Evolutionary conservation across 257 asterid genomes (phyloP).

Genomic region (Anisodus acutangulus): DNA sequence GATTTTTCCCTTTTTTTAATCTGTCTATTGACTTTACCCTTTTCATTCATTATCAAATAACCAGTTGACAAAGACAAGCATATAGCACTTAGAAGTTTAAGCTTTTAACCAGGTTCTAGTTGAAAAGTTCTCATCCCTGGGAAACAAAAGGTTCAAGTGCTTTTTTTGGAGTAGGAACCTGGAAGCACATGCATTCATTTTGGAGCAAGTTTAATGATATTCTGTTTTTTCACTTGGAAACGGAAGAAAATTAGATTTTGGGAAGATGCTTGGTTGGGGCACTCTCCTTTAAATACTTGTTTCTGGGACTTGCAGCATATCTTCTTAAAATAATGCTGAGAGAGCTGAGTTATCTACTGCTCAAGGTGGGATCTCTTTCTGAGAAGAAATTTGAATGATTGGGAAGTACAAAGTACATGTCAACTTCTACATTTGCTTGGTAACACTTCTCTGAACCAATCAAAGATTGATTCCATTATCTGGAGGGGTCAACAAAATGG

Average conservation of each 20-base stretch:
- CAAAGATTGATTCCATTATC: neutral
- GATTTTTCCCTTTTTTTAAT: neutral
- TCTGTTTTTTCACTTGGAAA: neutral
- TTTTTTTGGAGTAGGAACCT: neutral
- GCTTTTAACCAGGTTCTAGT: neutral
- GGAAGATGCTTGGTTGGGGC: neutral
- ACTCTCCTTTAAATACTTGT: conserved; percentile 10
- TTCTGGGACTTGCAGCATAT: neutral
- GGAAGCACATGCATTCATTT: neutral
- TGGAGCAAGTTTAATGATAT: neutral
- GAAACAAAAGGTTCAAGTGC: conserved; percentile 9
- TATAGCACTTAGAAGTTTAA: neutral
- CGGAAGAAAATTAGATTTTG: neutral
- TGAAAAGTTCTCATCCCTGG: conserved; percentile 7
- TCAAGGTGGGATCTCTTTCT: conserved; percentile 2
- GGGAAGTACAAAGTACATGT: neutral
- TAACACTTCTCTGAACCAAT: neutral
- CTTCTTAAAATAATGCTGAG: neutral
- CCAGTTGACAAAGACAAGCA: neutral
- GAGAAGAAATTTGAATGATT: conserved; percentile 8
- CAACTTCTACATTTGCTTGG: conserved; percentile 11
- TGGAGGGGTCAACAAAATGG: neutral
- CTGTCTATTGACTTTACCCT: neutral
- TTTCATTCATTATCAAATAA: neutral
- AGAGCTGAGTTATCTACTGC: neutral